Base-by-base conservation (phyloP, 2,329 filamentous ascomycete species). In the Pyricularia pennisetigena region DNA sequence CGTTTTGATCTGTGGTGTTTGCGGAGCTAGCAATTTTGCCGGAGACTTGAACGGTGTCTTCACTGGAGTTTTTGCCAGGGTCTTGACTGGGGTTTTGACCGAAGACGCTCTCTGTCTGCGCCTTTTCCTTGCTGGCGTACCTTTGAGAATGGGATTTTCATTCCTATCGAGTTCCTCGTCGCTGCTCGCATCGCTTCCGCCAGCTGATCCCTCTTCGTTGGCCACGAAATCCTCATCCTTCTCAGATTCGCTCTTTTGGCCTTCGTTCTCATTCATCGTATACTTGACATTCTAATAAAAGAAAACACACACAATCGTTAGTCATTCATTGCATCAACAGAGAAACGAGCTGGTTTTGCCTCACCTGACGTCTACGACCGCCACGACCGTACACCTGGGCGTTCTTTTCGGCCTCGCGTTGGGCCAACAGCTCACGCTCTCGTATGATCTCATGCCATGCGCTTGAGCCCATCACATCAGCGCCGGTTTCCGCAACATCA, bases 381-480 rank as follows among this genome's bases (percentile, higher is more conserved):
- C 95, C 95, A 69, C 95, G 88, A 12, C 95, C 95, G 65, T 97
- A 86, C n/a, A 86, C 86, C 76, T 96, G 87, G 65, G 88, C 84
- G 69, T 88, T 87, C 20, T 81, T 83, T 41, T 88, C 88, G 8
- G 88, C 88, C 73, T 93, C 88, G 68, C 87, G 87, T n/a, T 86
- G 85, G 2, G 93, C 94, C 68, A 90, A 88, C 61, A 86, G 88
- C 77, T 97, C 92, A 71, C 95, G 88, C 75, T 96, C 87, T 67
- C 89, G 88, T 49, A 99, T 82, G 69, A 99, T 97, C 73, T 89
- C 90, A 68, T 97, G 93, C 96, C 96, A 99, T 0, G 96, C 87
- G 49, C 87, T 88, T 16, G 86, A 84, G 73, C 89, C 89, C 10
- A 89, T 82, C 0, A 83, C 67, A 12, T 68, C 69, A 7, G 9